phyloP scores from a whole-genome alignment of 2,329 filamentous ascomycete species.

The Colletotrichum simmondsii region DNA sequence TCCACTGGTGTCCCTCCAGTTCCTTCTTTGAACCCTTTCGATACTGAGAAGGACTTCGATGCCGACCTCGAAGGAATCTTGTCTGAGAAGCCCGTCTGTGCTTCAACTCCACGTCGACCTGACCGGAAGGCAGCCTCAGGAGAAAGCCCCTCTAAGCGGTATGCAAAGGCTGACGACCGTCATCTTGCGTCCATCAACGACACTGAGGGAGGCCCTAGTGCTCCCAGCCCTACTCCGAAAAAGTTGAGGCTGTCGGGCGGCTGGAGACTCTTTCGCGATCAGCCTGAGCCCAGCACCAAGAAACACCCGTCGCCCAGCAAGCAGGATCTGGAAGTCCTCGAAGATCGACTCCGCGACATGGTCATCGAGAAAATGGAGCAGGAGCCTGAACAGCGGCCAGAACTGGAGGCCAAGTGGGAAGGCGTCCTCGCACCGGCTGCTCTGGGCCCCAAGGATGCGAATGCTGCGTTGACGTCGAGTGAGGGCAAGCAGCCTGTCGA shows the following conservation, averaged over 20 bases:
- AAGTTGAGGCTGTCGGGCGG: conserved; percentile 15
- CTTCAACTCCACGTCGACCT: conserved; percentile 50
- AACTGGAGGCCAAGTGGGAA: conserved; percentile 15
- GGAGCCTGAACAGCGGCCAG: conserved; percentile 22
- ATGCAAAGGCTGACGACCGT: not conserved
- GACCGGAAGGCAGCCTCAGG: not conserved
- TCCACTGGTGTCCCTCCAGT: conserved; percentile 11
- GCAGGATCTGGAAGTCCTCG: conserved; percentile 50
- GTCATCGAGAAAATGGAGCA: conserved; percentile 18
- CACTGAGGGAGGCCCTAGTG: not conserved
- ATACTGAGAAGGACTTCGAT: conserved; percentile 51
- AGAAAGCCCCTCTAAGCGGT: conserved; percentile 19
- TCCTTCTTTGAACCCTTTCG: conserved; percentile 41
- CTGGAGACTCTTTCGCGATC: conserved; percentile 12
- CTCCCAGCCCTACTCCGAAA: not conserved
- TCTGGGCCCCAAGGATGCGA: not conserved
- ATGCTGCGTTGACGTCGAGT: conserved; percentile 34
- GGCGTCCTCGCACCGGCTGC: not conserved
- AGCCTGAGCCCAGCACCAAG: conserved; percentile 40
- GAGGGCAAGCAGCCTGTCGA: conserved; percentile 37
- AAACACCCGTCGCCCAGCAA: conserved; percentile 60
- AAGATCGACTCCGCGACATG: conserved; percentile 43
- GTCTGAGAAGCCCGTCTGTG: conserved; percentile 46
- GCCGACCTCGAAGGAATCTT: conserved; percentile 51
- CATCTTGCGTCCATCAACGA: not conserved